Evolutionary conservation across 495 filamentous ascomycete genomes (phyloP).

Genomic region (Penicillium paradoxum): DNA sequence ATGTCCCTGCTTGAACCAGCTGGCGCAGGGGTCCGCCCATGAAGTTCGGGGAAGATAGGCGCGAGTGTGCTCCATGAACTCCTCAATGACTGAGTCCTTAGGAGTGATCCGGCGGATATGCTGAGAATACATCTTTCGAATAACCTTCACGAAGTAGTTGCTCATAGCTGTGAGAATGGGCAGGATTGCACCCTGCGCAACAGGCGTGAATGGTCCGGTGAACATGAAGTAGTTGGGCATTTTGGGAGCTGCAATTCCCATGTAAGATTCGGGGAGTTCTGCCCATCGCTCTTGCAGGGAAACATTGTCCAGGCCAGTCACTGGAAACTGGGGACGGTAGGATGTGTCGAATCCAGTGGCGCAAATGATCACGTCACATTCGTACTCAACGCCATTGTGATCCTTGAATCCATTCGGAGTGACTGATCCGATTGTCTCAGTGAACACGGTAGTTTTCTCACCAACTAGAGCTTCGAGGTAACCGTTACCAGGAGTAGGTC

Average conservation of each 20-base stretch:
- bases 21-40: too few species aligned
- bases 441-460: constrained; percentile 41
- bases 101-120: too few species aligned
- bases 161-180: too few species aligned
- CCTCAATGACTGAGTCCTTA: too few species aligned
- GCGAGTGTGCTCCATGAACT: too few species aligned
- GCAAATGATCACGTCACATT: constrained; percentile 42
- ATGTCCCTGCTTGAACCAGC: too few species aligned
- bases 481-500: constrained; percentile 47
- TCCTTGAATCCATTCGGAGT: constrained; percentile 45
- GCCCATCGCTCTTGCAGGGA: constrained; percentile 48
- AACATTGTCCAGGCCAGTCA: constrained; percentile 44
- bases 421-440: constrained; percentile 37
- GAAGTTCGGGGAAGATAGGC: too few species aligned
- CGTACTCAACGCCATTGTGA: constrained; percentile 40
- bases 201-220: not conserved
- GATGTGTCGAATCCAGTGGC: constrained; percentile 54
- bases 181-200: too few species aligned
- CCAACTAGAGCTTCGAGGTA: constrained; percentile 45
- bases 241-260: too few species aligned
- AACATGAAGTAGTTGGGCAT: not conserved
- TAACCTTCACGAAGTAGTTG: too few species aligned
- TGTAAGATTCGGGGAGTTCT: constrained; percentile 44
- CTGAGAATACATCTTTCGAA: too few species aligned
- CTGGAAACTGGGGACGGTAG: constrained; percentile 45